Conservation (phyloP, 345 rosid genomes). For the Psidium guajava region DNA sequence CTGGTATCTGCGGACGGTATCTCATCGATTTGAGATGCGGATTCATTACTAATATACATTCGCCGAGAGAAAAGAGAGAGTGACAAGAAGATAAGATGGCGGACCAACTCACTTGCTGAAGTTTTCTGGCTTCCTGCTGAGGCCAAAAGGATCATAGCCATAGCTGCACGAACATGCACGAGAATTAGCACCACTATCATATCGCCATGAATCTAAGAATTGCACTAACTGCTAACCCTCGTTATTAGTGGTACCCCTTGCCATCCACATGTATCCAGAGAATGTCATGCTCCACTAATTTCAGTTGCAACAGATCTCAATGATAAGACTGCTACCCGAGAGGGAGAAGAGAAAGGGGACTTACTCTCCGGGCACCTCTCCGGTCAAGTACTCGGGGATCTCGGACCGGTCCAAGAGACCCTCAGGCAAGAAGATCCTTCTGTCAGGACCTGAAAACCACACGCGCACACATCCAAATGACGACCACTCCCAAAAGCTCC, state of each 20-base stretch:
- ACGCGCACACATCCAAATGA: not conserved
- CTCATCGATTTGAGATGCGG: not conserved
- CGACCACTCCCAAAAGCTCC: not conserved
- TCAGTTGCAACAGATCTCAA: not conserved
- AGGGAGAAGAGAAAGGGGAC: slow-evolving; percentile 4
- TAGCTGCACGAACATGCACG: slow-evolving; percentile 35
- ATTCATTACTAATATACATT: not conserved
- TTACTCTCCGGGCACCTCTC: slow-evolving; percentile 97
- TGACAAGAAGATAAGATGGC: not conserved
- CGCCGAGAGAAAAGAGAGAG: not conserved
- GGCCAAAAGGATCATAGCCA: slow-evolving; percentile 96
- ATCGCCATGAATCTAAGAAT: not conserved
- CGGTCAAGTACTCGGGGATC: slow-evolving; percentile 89
- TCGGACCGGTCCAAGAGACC: slow-evolving; percentile 93
- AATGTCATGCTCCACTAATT: not conserved
- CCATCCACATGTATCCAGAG: not conserved
- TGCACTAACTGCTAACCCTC: not conserved
- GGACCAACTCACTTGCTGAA: slow-evolving; percentile 58
- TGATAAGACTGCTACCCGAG: not conserved
- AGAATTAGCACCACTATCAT: not conserved
- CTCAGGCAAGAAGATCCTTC: slow-evolving; percentile 92
- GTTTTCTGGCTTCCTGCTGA: slow-evolving; percentile 87
- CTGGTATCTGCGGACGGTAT: slow-evolving; percentile 45
- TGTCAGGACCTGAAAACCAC: slow-evolving; percentile 64
- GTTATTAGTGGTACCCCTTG: not conserved